A percentile compares a stretch with the other conserved stretches of the same genome.
Conservation (phyloP, 768 basidiomycete genomes). For the Lactifluus pinguis region DNA sequence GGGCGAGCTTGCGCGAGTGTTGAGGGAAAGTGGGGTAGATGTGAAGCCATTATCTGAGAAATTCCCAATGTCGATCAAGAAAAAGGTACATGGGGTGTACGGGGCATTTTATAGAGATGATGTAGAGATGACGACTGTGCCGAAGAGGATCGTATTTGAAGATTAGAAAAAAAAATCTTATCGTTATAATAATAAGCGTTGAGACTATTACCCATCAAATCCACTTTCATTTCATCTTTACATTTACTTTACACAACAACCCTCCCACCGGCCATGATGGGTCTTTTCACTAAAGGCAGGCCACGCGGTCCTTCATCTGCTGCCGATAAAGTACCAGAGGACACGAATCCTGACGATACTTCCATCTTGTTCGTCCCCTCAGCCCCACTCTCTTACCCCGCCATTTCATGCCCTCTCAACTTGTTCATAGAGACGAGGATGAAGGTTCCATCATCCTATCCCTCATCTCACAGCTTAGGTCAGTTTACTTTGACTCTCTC, state of each 20-base stretch:
- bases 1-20: slow-evolving; percentile 86
- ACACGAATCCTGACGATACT: slow-evolving; percentile 83
- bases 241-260: not conserved
- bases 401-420: slow-evolving; percentile 23
- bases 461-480: slow-evolving; percentile 86
- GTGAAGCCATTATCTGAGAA: slow-evolving; percentile 66
- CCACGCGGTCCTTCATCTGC: slow-evolving; percentile 54
- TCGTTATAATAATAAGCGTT: no score
- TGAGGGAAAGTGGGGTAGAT: slow-evolving; percentile 80
- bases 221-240: not conserved
- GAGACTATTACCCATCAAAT: not conserved
- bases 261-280: slow-evolving; percentile 49
- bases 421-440: slow-evolving; percentile 66
- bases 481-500: slow-evolving; percentile 18
- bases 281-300: slow-evolving; percentile 56
- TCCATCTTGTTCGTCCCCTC: slow-evolving; percentile 65
- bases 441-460: slow-evolving; percentile 86
- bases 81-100: slow-evolving; percentile 85
- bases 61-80: slow-evolving; percentile 97
- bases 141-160: slow-evolving; percentile 73
- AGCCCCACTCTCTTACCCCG: slow-evolving; percentile 3
- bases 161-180: slow-evolving; percentile 12
- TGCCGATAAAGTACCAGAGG: slow-evolving; percentile 65
- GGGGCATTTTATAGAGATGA: slow-evolving; percentile 79
- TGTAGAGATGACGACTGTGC: slow-evolving; percentile 46